Base-by-base conservation (phyloP, 1,284 basidiomycete genomes). In the Pyrrhoderma noxium region DNA sequence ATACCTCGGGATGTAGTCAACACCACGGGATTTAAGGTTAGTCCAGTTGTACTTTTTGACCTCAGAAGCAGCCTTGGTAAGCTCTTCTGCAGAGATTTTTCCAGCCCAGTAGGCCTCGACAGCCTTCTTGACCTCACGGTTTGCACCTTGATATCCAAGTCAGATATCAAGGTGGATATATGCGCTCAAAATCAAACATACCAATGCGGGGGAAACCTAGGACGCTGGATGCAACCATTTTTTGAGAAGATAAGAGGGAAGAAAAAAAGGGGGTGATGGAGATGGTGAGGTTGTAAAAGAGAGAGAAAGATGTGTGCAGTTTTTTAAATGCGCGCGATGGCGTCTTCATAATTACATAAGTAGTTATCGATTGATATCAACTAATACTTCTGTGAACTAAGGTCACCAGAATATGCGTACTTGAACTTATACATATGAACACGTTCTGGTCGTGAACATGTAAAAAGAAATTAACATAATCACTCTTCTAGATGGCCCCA, bases 121-220 rank as follows among this genome's bases (percentile, higher is more conserved):
- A 61, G 94, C 93, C 77, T 99, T 99, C 78, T 99, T 99, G 62
- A 96, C 84, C 76, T 98, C 93, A 76, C 94, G 90, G 75, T 93
- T 88, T 55, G 87, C 85, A 74, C 91, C 91, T 89, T 55, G 11
- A 49, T 45, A 41, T 25, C 19, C 13, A 35, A 51, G 14, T 45
- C 3, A 44, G 44, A 34, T 40, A 25, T 39, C 23, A 44, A 13
- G 47, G 43, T 39, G 47, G 16, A 19, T 43, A 43, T 49, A 49
- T 14, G 54, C 39, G 25, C 23, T 22, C 23, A 23, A 8, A 37
- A 44, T 18, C 22, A 43, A 45, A 67, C 75, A 62, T 62, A 87
- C 93, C 93, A 71, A 99, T 96, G 66, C 95, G 90, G 66, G 95
- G 95, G 76, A 94, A 98, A 66, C 96, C 96, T 65, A 98, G 86